phyloP scores from a whole-genome alignment of 352 stramenopile genomes.

The Phytophthora nicotianae region DNA sequence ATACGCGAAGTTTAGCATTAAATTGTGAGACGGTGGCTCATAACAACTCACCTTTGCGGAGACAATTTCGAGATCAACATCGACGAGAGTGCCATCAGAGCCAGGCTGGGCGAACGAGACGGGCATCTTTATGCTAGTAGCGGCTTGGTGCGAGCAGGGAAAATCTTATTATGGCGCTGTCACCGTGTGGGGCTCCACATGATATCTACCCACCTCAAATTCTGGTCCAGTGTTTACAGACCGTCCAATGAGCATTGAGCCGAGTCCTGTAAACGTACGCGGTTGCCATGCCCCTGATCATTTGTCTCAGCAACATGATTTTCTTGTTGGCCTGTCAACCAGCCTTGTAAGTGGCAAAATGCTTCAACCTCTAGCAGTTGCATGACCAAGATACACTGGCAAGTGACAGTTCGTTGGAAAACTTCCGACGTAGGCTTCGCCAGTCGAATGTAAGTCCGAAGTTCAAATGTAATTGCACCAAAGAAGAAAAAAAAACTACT shows the following conservation, averaged over 20 bases:
- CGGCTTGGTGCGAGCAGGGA: neutral
- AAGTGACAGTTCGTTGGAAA: neutral
- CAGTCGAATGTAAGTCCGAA: no score
- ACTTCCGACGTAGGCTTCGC: neutral
- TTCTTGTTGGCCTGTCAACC: neutral
- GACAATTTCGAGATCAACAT: constrained; percentile 41
- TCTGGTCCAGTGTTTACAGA: constrained; percentile 23
- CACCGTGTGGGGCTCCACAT: neutral
- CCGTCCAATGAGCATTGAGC: constrained; percentile 3
- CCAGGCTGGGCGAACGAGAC: constrained; percentile 6
- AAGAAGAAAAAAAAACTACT: no score
- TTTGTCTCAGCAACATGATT: constrained; percentile 17
- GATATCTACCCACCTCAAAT: constrained; percentile 6
- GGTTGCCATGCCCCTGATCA: constrained; percentile 2
- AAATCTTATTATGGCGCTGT: constrained; percentile 9
- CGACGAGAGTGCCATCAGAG: constrained; percentile 17
- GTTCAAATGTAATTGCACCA: no score
- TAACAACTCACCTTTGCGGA: constrained; percentile 28
- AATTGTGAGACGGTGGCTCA: neutral
- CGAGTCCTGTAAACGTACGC: constrained; percentile 12
- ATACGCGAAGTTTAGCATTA: no score
- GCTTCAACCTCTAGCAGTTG: no score
- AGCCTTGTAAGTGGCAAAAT: no score
- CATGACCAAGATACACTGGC: no score
- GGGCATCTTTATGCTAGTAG: constrained; percentile 1